Conservation (phyloP, 2,329 filamentous ascomycete genomes). For the Monilinia vaccinii-corymbosi region DNA sequence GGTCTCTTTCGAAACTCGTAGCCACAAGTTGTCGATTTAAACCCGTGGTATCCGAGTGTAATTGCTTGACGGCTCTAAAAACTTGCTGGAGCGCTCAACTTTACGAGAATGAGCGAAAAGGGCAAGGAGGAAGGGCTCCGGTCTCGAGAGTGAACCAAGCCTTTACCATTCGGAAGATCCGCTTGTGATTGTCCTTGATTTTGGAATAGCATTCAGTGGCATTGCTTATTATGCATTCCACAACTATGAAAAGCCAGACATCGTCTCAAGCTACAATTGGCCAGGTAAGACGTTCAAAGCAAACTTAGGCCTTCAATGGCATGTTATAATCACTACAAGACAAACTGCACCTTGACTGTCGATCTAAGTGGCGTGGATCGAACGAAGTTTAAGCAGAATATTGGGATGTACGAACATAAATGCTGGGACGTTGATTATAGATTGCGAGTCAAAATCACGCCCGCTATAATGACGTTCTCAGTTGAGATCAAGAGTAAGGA, state of each 20-base stretch:
- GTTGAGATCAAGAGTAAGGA: background rate
- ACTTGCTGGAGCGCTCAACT: no score
- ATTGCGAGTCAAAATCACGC: background rate
- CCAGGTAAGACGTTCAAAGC: no score
- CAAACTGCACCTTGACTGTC: background rate
- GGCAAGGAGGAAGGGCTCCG: no score
- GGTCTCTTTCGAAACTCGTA: no score
- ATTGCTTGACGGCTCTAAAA: no score
- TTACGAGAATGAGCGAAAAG: no score
- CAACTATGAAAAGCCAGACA: background rate
- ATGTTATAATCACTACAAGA: no score
- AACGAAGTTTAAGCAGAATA: background rate
- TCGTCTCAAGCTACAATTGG: slow-evolving; percentile 13
- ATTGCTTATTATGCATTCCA: slow-evolving; percentile 15
- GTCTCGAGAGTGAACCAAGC: no score
- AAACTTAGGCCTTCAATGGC: no score
- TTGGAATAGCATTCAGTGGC: slow-evolving; percentile 19
- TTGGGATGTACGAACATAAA: rapidly evolving
- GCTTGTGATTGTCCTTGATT: slow-evolving; percentile 17
- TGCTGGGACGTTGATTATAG: slow-evolving; percentile 1
- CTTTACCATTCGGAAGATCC: slow-evolving; percentile 12
- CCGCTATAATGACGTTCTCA: slow-evolving; percentile 2
- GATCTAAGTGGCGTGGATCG: background rate
- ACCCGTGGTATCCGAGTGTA: no score
- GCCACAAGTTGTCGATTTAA: no score